Conservation (phyloP, 257 asterid genomes). For the Plantago ovata region DNA sequence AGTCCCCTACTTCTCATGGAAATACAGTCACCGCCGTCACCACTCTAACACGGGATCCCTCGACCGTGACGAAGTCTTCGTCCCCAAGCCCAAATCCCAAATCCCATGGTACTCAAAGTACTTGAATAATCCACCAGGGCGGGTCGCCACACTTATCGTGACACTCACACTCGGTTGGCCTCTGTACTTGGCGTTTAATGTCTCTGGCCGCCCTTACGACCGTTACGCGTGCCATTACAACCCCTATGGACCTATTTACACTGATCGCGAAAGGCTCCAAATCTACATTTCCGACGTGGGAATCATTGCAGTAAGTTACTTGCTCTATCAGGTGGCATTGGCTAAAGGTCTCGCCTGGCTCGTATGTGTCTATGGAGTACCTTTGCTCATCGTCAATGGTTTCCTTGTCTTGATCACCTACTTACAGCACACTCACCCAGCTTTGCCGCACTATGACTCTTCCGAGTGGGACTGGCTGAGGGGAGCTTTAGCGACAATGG, state of each 20-base stretch:
- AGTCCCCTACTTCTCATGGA: conserved; percentile 77
- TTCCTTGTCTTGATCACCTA: conserved; percentile 64
- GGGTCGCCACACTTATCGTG: conserved; percentile 34
- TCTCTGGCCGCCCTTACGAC: conserved; percentile 60
- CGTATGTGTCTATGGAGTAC: conserved; percentile 44
- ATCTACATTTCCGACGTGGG: conserved; percentile 61
- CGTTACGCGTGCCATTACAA: conserved; percentile 62
- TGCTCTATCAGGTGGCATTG: conserved; percentile 40
- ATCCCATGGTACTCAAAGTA: conserved; percentile 49
- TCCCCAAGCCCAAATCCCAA: conserved; percentile 48
- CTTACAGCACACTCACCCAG: conserved; percentile 69
- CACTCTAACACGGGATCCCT: conserved; percentile 75
- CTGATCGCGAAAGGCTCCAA: conserved; percentile 55
- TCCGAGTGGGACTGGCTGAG: conserved; percentile 77
- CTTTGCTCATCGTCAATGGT: conserved; percentile 45
- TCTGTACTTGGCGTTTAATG: conserved; percentile 53
- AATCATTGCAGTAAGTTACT: conserved; percentile 27
- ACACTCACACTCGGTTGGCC: conserved; percentile 75
- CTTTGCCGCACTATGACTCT: conserved; percentile 64
- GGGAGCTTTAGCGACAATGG: conserved; percentile 71
- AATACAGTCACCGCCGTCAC: conserved; percentile 69
- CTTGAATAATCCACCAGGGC: conserved; percentile 64
- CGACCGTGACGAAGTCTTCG: conserved; percentile 71
- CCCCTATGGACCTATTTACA: conserved; percentile 68
- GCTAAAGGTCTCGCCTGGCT: conserved; percentile 50